Evolutionary conservation across 2,329 filamentous ascomycete genomes (phyloP).

Genomic region (Ascocoryne sarcoides): DNA sequence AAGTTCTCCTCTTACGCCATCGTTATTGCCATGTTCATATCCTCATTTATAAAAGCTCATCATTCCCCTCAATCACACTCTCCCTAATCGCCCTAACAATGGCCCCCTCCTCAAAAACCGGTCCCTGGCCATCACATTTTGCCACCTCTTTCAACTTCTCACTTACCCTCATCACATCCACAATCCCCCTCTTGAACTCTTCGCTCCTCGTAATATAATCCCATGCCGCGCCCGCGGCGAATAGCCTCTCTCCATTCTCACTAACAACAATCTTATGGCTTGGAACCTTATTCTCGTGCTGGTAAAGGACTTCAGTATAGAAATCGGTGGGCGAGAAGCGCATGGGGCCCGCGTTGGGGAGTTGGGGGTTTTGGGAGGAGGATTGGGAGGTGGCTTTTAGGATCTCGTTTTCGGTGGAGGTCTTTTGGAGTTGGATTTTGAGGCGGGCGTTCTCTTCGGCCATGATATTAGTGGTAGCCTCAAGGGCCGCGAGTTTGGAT

Average conservation of each 20-base stretch:
- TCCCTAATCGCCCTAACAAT: conserved; percentile 68
- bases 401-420: conserved; percentile 87
- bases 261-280: conserved; percentile 62
- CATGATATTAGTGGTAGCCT: conserved; percentile 63
- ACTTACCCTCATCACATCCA: conserved; percentile 76
- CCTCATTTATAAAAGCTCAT: conserved; percentile 52
- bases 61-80: conserved; percentile 66
- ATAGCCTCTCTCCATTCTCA: conserved; percentile 57
- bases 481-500: conserved; percentile 68
- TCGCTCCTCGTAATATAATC: conserved; percentile 79
- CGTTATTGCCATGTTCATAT: too few species aligned
- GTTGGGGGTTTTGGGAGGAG: conserved; percentile 30
- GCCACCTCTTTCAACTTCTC: conserved; percentile 67
- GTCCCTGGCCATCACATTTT: conserved; percentile 78
- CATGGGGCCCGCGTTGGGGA: conserved; percentile 54
- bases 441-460: conserved; percentile 79
- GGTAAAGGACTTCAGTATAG: conserved; percentile 52
- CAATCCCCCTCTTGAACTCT: conserved; percentile 63
- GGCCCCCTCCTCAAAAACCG: conserved; percentile 73
- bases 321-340: conserved; percentile 65
- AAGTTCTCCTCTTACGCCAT: too few species aligned
- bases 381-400: conserved; percentile 65
- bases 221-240: conserved; percentile 77
- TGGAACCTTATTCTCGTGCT: conserved; percentile 52
- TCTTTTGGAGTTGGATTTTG: conserved; percentile 73